A percentile compares a stretch with the other conserved stretches of the same genome.
Conservation (phyloP, 1,139 yeast genomes). For the Taphrina betulina region DNA sequence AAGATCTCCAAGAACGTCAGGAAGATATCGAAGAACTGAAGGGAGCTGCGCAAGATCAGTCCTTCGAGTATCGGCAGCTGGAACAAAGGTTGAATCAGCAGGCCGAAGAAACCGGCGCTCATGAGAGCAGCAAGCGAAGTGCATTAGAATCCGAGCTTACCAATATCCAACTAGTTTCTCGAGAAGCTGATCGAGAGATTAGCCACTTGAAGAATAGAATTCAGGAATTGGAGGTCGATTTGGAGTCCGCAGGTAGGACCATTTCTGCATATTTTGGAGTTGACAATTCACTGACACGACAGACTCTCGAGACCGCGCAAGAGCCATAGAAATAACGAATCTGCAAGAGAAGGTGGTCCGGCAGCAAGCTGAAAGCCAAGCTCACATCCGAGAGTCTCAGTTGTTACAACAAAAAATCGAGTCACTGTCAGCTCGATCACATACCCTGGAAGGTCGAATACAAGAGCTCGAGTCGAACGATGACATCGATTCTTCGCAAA, state of each 20-base stretch:
- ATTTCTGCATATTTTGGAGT: not conserved
- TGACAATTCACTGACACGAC: not conserved
- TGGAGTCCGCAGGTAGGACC: not conserved
- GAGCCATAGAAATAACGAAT: not conserved
- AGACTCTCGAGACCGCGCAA: not conserved
- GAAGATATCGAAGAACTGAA: conserved; percentile 35
- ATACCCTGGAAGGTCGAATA: conserved; percentile 10
- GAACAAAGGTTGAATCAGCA: conserved; percentile 9
- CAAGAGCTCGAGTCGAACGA: conserved; percentile 20
- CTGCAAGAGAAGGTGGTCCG: not conserved
- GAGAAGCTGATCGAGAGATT: not conserved
- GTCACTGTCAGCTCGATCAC: not conserved
- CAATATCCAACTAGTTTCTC: not conserved
- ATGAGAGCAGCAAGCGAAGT: not conserved
- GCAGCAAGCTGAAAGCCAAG: conserved; percentile 6
- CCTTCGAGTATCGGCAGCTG: conserved; percentile 19
- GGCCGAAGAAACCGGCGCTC: not conserved
- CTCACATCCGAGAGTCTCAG: conserved; percentile 8
- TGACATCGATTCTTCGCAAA: conserved; percentile 6
- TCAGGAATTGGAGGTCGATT: not conserved
- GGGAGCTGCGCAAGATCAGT: conserved; percentile 30
- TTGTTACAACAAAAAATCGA: not conserved
- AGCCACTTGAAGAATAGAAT: not conserved
- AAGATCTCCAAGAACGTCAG: conserved; percentile 46
- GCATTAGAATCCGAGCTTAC: not conserved